A percentile compares a stretch with the other conserved stretches of the same genome.
Conservation (phyloP, 768 basidiomycete genomes). For the Tubosaeta sp. region DNA sequence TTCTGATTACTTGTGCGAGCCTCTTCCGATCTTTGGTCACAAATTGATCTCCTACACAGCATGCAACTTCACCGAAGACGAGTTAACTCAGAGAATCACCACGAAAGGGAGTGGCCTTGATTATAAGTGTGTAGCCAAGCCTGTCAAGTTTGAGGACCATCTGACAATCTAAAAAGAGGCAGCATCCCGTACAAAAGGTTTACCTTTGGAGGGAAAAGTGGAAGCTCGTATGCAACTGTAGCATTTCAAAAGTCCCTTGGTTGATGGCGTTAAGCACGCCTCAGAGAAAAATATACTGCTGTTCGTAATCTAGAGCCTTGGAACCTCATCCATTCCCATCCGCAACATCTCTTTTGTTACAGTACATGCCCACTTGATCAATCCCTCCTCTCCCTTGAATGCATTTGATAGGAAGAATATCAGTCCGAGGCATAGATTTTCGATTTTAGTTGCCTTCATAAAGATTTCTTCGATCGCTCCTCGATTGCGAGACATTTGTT, state of each 20-base stretch:
- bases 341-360: constrained; percentile 69
- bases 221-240: constrained; percentile 64
- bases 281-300: not conserved
- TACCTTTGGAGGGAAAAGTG: constrained; percentile 74
- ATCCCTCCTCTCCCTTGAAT: constrained; percentile 38
- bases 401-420: constrained; percentile 60
- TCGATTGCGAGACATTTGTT: constrained; percentile 47
- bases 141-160: not conserved
- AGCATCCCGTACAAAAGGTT: constrained; percentile 68
- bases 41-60: constrained; percentile 35
- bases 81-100: constrained; percentile 54
- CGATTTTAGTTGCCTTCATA: constrained; percentile 63
- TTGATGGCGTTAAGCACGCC: not conserved
- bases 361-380: constrained; percentile 63
- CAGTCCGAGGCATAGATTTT: constrained; percentile 69
- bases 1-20: constrained; percentile 75
- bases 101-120: constrained; percentile 43
- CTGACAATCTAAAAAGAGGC: constrained; percentile 44
- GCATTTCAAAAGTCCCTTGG: constrained; percentile 52
- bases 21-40: not conserved
- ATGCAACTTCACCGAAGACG: constrained; percentile 83
- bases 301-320: constrained; percentile 20
- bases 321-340: constrained; percentile 55
- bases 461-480: constrained; percentile 72
- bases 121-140: constrained; percentile 52